A percentile compares a stretch with the other conserved stretches of the same genome.
These are phyloP conservation scores for Scutellaria minor DNA, from an alignment of 257 asterid species.

Conservation along the genomic window DNA sequence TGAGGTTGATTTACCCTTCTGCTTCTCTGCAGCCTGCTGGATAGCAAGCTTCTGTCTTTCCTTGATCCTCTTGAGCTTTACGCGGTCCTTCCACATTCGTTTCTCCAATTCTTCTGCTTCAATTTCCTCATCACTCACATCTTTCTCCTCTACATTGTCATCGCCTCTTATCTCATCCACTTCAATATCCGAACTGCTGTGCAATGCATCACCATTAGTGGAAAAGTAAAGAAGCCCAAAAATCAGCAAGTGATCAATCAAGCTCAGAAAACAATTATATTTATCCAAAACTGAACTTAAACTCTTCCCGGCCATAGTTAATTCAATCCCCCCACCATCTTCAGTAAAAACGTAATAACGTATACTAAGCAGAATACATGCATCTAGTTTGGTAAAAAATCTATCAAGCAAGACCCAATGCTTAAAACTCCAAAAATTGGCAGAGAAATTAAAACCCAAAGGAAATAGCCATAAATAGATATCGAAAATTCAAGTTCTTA, in stretches of 20 bases:
- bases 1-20: conserved; percentile 39
- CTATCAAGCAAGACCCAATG: conserved; percentile 10
- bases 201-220: conserved; percentile 13
- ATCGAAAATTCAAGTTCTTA: too few relatives aligned
- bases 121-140: conserved; percentile 56
- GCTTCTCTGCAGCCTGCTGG: conserved; percentile 44
- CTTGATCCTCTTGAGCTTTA: conserved; percentile 50
- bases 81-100: conserved; percentile 60
- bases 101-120: conserved; percentile 53
- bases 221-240: not conserved
- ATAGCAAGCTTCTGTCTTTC: conserved; percentile 45
- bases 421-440: not conserved
- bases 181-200: conserved; percentile 47
- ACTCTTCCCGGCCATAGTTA: not conserved
- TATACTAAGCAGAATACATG: not conserved
- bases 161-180: conserved; percentile 44
- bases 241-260: conserved; percentile 4
- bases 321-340: not conserved
- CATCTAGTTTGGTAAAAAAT: not conserved
- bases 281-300: not conserved
- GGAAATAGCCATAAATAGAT: not conserved
- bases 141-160: conserved; percentile 45
- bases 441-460: not conserved
- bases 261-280: not conserved
- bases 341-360: conserved; percentile 6